These are phyloP conservation scores for Beauveria sp. DNA, from an alignment of 2,329 filamentous ascomycete species.

Conservation along the genomic window DNA sequence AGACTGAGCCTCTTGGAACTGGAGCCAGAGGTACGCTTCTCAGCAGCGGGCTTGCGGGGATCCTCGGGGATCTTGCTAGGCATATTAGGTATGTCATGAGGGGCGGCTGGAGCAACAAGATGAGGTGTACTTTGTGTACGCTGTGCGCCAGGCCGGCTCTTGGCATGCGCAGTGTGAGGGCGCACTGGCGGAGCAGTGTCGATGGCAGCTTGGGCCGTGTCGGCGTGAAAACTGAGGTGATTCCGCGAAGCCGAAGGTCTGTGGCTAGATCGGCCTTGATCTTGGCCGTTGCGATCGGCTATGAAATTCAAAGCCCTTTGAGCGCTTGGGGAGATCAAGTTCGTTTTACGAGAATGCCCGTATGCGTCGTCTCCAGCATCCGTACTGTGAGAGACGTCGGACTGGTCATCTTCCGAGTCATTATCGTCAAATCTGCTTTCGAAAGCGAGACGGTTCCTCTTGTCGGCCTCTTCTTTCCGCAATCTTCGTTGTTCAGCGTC, in stretches of 20 bases:
- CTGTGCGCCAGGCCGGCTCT: slow-evolving; percentile 36
- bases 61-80: slow-evolving; percentile 26
- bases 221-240: slow-evolving; percentile 26
- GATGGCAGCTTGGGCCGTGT: slow-evolving; percentile 16
- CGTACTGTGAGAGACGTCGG: slow-evolving; percentile 31
- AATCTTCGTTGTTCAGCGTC: slow-evolving; percentile 47
- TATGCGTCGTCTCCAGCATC: slow-evolving; percentile 35
- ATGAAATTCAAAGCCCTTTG: slow-evolving; percentile 46
- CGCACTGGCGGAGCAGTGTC: slow-evolving; percentile 26
- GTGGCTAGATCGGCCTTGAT: slow-evolving; percentile 21
- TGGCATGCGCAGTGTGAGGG: slow-evolving; percentile 48
- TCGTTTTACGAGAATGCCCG: slow-evolving; percentile 18
- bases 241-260: slow-evolving; percentile 25
- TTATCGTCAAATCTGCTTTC: slow-evolving; percentile 46
- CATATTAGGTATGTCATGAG: slow-evolving; percentile 18
- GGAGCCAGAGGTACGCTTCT: slow-evolving; percentile 45
- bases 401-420: slow-evolving; percentile 33
- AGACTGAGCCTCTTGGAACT: slow-evolving; percentile 54
- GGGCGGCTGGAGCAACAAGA: slow-evolving; percentile 25
- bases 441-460: slow-evolving; percentile 27
- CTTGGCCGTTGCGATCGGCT: slow-evolving; percentile 31
- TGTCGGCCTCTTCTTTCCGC: slow-evolving; percentile 29
- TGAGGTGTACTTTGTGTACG: slow-evolving; percentile 43
- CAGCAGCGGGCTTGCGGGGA: slow-evolving; percentile 24
- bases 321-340: slow-evolving; percentile 37